These are phyloP conservation scores for Barnettozyma sucrosica DNA, from an alignment of 805 yeast species.

Conservation along the genomic window DNA sequence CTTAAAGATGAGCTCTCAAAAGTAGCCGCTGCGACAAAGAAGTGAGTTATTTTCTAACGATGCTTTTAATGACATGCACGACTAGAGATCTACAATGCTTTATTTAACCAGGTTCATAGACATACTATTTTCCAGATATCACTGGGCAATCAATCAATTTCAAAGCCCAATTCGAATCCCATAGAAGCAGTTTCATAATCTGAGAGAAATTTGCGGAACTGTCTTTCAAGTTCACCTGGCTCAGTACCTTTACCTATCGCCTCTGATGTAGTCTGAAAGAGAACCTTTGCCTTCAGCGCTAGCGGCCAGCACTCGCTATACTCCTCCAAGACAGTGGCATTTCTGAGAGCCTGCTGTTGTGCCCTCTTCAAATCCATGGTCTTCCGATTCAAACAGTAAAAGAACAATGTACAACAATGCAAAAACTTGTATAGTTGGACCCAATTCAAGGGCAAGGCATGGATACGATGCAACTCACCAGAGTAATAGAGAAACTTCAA, in stretches of 20 bases:
- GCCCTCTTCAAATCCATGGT: conserved; percentile 40
- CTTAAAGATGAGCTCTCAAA: conserved; percentile 40
- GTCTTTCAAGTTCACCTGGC: background rate
- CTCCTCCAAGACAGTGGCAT: conserved; percentile 40
- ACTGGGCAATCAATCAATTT: no score
- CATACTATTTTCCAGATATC: no score
- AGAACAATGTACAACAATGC: conserved; percentile 41
- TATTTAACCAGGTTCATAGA: no score
- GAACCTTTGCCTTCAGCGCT: conserved; percentile 39
- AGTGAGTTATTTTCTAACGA: background rate
- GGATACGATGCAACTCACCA: conserved; percentile 37
- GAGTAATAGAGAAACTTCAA: conserved; percentile 38
- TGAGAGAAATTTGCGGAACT: background rate
- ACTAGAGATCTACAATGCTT: background rate
- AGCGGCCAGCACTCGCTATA: conserved; percentile 43
- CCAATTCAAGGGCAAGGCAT: conserved; percentile 45
- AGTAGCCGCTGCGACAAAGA: conserved; percentile 20
- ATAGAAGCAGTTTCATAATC: background rate
- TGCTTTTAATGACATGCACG: background rate
- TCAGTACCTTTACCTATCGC: conserved; percentile 30
- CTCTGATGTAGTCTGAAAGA: conserved; percentile 38
- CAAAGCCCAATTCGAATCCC: conserved; percentile 2
- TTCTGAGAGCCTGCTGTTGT: conserved; percentile 40
- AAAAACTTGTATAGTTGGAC: conserved; percentile 41
- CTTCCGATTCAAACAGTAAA: conserved; percentile 43